Conservation (phyloP, 2,329 filamentous ascomycete species). For the Fusarium sp. region DNA sequence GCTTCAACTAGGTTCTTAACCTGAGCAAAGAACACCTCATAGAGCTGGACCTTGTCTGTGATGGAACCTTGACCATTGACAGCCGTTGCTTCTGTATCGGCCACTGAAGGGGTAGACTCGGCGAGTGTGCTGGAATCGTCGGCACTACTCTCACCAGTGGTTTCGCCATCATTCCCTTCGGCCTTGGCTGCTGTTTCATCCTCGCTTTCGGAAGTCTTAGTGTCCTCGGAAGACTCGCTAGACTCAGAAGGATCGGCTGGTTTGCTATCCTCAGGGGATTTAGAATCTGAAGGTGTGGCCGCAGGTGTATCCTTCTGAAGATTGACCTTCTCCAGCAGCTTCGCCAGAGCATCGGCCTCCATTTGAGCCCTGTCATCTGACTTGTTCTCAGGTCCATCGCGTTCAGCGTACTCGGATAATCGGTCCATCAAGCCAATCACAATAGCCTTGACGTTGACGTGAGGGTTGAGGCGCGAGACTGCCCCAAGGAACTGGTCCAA, state of each 20-base stretch:
- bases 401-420: constrained; percentile 91
- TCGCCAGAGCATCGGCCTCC: constrained; percentile 85
- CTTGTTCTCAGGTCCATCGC: constrained; percentile 79
- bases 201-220: constrained; percentile 33
- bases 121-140: constrained; percentile 48
- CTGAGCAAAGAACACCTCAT: constrained; percentile 97
- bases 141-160: constrained; percentile 39
- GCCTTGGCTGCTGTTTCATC: constrained; percentile 34
- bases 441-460: constrained; percentile 97
- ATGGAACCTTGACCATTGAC: constrained; percentile 57
- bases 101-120: constrained; percentile 54
- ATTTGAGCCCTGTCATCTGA: constrained; percentile 75
- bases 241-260: constrained; percentile 46
- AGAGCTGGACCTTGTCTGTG: constrained; percentile 82
- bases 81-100: constrained; percentile 60
- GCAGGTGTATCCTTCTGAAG: constrained; percentile 67
- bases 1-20: constrained; percentile 93
- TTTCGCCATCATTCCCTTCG: constrained; percentile 31
- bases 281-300: constrained; percentile 30
- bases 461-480: constrained; percentile 90
- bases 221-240: constrained; percentile 46
- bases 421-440: constrained; percentile 98
- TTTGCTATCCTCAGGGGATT: constrained; percentile 42
- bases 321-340: constrained; percentile 81
- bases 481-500: constrained; percentile 94